Conservation (phyloP, 1,284 basidiomycete genomes). For the Uromyces viciae-fabae region DNA sequence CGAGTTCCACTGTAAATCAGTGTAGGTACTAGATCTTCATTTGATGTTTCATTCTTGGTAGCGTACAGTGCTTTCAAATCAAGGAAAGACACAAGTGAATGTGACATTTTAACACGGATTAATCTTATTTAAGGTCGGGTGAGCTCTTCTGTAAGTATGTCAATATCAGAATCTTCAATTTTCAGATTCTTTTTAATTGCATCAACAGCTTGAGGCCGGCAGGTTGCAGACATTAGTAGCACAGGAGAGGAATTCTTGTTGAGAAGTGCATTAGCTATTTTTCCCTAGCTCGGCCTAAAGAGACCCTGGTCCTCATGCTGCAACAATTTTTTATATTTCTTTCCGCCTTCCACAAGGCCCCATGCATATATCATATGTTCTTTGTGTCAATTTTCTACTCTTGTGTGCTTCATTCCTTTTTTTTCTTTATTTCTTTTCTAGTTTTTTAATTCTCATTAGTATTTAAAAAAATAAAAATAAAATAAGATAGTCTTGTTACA, state of each 20-base stretch:
- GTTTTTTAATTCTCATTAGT: too few species aligned
- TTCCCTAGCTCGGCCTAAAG: background rate
- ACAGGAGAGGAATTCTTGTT: background rate
- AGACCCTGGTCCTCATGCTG: too few species aligned
- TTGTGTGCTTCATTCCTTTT: too few species aligned
- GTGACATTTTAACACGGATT: background rate
- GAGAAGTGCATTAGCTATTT: background rate
- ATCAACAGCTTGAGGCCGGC: background rate
- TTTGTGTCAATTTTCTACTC: too few species aligned
- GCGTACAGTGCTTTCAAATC: background rate
- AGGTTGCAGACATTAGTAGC: constrained; percentile 14
- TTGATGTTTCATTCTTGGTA: background rate
- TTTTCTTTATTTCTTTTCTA: too few species aligned
- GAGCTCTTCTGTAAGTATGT: background rate
- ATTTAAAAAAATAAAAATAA: too few species aligned
- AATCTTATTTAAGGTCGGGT: background rate
- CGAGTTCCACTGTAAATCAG: constrained; percentile 3
- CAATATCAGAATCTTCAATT: background rate
- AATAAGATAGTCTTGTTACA: too few species aligned
- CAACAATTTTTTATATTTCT: background rate
- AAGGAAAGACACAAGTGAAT: background rate
- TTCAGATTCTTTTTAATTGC: background rate
- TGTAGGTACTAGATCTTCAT: background rate
- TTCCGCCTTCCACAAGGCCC: background rate
- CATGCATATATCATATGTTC: too few species aligned